Base-by-base conservation (phyloP, 805 yeast genomes). In the Alloascoidea hylecoeti region DNA sequence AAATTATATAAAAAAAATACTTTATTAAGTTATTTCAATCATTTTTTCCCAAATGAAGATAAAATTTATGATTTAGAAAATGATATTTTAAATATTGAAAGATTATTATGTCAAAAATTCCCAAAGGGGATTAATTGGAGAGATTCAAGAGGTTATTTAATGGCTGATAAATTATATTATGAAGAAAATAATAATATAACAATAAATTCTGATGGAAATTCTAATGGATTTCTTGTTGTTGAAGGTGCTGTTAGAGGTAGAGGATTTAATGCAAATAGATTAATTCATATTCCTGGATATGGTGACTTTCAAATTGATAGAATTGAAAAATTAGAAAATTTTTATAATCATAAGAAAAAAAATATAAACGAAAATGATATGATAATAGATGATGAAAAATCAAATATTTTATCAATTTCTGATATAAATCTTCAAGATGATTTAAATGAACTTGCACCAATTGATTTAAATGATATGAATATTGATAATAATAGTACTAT, bases 71-170 rank as follows among this genome's bases (percentile, higher is more conserved):
- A 84, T 45, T 63, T 60, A 36, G 58, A 62, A 13, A 65, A 81
- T 2, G 97, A 92, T 45, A 67, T 81, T n/a, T 46, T 68, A 15
- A 82, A 80, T 49, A 76, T 83, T 34, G 64, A 81, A 33, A 72
- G 98, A 55, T 63, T 66, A 3, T 49, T 92, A 17, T 81, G 95
- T 51, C 96, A 89, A 50, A 82, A 77, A 58, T 72, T 78, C 49
- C 98, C 98, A 17, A 78, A 76, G 51, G 73, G 83, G 1, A 65
- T 94, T 35, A 72, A 72, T 16, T 92, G 98, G 97, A 77, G 97
- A 60, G 96, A 89, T 48, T 60, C 76, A n/a, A 68, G 98, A 52
- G 89, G 95, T 4, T 92, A 86, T 60, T 38, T 92, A 38, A 68
- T 92, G 5, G 88, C 94, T 1, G 94, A 86, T 46, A 50, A 57